phyloP scores from a whole-genome alignment of 371 early-diverging fungal species.

The Mucor plumbeus region DNA sequence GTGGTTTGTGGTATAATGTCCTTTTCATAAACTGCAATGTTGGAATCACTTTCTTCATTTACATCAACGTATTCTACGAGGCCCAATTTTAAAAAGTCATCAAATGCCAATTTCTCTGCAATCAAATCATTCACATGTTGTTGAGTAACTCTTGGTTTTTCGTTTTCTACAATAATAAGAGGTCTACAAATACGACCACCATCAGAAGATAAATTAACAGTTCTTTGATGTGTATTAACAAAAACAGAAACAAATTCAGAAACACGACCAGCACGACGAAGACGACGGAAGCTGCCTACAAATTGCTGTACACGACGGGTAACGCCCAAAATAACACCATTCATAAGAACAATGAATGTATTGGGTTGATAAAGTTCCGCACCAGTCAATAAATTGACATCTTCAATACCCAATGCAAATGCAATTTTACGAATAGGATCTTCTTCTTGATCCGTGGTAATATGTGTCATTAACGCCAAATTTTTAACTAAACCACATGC shows the following conservation, averaged over 20 bases:
- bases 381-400: slow-evolving; percentile 84
- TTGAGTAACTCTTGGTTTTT: slow-evolving; percentile 71
- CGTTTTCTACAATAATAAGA: slow-evolving; percentile 94
- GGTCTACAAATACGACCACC: slow-evolving; percentile 99
- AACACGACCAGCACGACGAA: slow-evolving; percentile 88
- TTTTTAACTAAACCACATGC: slow-evolving; percentile 99
- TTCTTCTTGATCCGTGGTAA: slow-evolving; percentile 95
- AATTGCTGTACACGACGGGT: slow-evolving; percentile 82
- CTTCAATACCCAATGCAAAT: slow-evolving; percentile 88
- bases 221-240: slow-evolving; percentile 81
- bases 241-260: slow-evolving; percentile 95
- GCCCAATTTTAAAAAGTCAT: slow-evolving; percentile 93
- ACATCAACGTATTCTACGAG: slow-evolving; percentile 99
- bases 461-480: slow-evolving; percentile 98
- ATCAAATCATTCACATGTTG: slow-evolving; percentile 73
- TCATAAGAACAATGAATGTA: slow-evolving; percentile 88
- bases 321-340: slow-evolving; percentile 92
- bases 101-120: slow-evolving; percentile 77
- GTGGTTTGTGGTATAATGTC: slow-evolving; percentile 89
- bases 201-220: slow-evolving; percentile 96
- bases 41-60: slow-evolving; percentile 98
- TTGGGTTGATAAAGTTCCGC: slow-evolving; percentile 78
- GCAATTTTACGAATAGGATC: slow-evolving; percentile 78
- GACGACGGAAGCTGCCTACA: slow-evolving; percentile 80
- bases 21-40: slow-evolving; percentile 90